Conservation (phyloP, 164 flowering plant species). For the Kingdonia uniflora region DNA sequence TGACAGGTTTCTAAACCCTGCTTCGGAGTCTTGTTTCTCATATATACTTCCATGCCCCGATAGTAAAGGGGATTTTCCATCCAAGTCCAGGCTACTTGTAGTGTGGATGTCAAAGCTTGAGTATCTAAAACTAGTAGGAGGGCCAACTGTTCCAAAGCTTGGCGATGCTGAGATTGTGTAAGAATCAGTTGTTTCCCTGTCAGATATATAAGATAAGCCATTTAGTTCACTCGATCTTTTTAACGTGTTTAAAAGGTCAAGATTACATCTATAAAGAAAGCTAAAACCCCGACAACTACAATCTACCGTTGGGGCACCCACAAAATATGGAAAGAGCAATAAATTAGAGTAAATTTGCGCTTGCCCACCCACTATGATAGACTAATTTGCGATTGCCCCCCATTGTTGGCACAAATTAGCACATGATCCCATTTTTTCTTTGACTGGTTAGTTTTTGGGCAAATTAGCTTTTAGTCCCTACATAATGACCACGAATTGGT, state of each 20-base stretch:
- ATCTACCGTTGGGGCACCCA: background rate
- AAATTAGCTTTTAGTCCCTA: no score
- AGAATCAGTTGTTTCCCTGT: slow-evolving; percentile 71
- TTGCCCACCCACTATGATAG: background rate
- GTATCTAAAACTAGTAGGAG: slow-evolving; percentile 19
- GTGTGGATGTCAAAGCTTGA: slow-evolving; percentile 24
- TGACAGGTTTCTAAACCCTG: slow-evolving; percentile 23
- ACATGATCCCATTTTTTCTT: no score
- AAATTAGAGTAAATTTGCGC: background rate
- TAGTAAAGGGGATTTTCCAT: slow-evolving; percentile 39
- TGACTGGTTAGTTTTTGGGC: no score
- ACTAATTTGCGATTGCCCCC: background rate
- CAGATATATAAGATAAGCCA: slow-evolving; percentile 4
- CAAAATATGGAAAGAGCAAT: background rate
- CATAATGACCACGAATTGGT: no score
- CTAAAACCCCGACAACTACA: background rate
- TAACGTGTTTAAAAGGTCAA: background rate
- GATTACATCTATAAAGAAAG: background rate
- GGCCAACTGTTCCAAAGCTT: slow-evolving; percentile 34
- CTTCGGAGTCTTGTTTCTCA: slow-evolving; percentile 27
- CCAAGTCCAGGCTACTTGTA: slow-evolving; percentile 29
- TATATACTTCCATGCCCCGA: slow-evolving; percentile 20
- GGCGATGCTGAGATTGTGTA: slow-evolving; percentile 72
- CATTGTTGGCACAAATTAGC: no score
- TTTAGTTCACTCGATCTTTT: background rate